Conservation (phyloP, 805 yeast species). For the Yarrowia divulgata region DNA sequence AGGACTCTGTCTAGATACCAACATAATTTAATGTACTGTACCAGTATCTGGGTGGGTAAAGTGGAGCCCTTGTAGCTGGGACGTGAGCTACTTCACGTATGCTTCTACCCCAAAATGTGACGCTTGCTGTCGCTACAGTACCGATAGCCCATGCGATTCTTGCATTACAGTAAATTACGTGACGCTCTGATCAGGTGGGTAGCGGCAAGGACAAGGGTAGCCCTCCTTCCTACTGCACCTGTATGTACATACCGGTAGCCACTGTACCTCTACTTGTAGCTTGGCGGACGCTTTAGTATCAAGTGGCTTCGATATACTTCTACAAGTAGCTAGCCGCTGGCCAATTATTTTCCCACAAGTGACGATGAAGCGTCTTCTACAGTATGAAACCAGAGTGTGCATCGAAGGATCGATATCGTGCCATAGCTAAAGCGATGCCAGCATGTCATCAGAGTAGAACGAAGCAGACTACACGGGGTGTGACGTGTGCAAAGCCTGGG, state of each 20-base stretch:
- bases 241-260: too few species aligned
- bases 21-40: not conserved
- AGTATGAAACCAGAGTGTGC: not conserved
- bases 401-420: not conserved
- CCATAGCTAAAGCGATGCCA: too few species aligned
- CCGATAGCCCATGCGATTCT: constrained; percentile 2
- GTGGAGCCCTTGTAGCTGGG: too few species aligned
- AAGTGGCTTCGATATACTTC: too few species aligned
- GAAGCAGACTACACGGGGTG: not conserved
- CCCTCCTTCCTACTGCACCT: not conserved
- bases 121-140: not conserved
- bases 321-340: too few species aligned
- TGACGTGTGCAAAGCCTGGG: not conserved
- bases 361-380: too few species aligned
- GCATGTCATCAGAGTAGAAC: not conserved
- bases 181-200: not conserved
- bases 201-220: not conserved
- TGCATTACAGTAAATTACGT: not conserved
- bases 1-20: not conserved
- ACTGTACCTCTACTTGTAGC: not conserved
- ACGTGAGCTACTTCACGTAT: too few species aligned
- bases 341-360: too few species aligned
- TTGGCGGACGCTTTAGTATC: not conserved
- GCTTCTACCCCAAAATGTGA: not conserved
- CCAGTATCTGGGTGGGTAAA: too few species aligned